Evolutionary conservation across 129 eudicot species (phyloP), one percentile per base, ranked within the genome.

Genomic region (Scalesia atractyloides): DNA sequence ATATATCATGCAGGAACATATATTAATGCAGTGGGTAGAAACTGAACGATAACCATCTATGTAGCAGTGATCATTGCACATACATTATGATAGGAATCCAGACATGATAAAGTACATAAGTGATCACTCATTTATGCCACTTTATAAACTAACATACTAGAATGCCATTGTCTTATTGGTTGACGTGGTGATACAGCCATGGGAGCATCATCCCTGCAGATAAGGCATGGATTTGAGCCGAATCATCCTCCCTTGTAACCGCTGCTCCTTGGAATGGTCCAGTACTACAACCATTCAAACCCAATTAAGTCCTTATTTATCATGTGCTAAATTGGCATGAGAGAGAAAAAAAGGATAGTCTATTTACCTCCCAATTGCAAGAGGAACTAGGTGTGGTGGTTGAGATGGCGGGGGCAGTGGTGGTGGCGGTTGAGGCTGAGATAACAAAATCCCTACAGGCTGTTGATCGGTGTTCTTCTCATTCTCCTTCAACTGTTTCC

Each of bases 111-210:
- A 76, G 51, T 46, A 59, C 62, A 68, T 41, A 44, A 37, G 18
- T 76, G 69, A 36, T 77, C 14, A 61, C 56, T 61, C 72, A 10
- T 61, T 16, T 54, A 53, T 43, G 65, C 72, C 68, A 16, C 48
- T 70, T 77, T 61, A 70, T 70, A 63, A 70, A 63, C 63, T 50
- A 7, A 16, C 26, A 26, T n/a, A 64, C 39, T 64, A 22, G 20
- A 11, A 37, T 56, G 5, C 8, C 30, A 18, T 20, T 12, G n/a
- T 64, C 50, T 49, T 69, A 77, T 69, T 60, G 61, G 61, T 64
- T 78, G 33, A 78, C 46, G 73, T 78, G 82, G 15, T 62, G 82
- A 71, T 71, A 71, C 57, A 78, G 52, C 82, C 82, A 78, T 8
- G 77, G 44, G 10, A 77, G 82, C 77, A 78, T 78, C 68, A 72